phyloP scores from a whole-genome alignment of 371 early-diverging fungal genomes.

The Actinomortierella wolfii region DNA sequence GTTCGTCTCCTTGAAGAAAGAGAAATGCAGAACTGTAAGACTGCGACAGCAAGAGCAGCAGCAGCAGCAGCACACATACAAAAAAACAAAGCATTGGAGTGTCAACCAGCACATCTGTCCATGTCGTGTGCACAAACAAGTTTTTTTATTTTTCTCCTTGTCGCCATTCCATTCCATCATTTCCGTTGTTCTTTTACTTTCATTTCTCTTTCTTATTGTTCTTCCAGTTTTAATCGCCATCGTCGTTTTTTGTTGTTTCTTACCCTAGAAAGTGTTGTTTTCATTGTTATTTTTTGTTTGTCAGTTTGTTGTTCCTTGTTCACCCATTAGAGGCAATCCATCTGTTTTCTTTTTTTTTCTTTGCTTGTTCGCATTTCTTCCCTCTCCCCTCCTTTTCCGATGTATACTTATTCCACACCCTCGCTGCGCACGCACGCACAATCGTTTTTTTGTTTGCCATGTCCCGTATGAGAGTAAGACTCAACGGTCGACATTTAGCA shows the following conservation, averaged over 20 bases:
- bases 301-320: not conserved
- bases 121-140: not conserved
- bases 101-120: not conserved
- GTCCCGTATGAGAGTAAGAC: too few species aligned
- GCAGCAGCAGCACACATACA: too few species aligned
- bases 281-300: not conserved
- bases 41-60: too few species aligned
- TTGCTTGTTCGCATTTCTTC: not conserved
- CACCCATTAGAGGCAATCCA: not conserved
- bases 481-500: too few species aligned
- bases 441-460: too few species aligned
- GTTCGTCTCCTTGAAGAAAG: conserved; percentile 24
- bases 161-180: not conserved
- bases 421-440: too few species aligned
- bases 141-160: not conserved
- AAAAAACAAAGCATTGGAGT: not conserved
- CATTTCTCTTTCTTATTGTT: conserved; percentile 7
- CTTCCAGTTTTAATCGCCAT: not conserved
- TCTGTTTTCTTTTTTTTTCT: not conserved
- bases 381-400: not conserved
- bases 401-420: not conserved
- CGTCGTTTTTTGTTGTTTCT: not conserved
- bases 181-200: not conserved
- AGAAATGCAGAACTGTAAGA: not conserved
- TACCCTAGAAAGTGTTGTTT: not conserved